These are phyloP conservation scores for Brassica rapa DNA, from an alignment of 345 rosid species.

Conservation along the genomic window DNA sequence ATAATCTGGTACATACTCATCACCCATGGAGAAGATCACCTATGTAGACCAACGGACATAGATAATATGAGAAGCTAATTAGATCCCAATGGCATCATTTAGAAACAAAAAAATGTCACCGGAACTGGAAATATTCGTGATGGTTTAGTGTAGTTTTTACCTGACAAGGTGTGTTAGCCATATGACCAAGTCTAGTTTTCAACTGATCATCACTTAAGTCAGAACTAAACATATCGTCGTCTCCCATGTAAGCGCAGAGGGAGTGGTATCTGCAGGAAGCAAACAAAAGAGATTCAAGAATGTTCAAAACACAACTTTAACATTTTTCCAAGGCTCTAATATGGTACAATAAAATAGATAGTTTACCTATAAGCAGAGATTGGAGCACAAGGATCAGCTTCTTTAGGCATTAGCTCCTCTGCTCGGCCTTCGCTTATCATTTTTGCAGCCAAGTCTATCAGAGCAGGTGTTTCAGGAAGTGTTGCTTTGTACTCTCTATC, in stretches of 20 bases:
- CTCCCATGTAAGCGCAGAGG: constrained; percentile 95
- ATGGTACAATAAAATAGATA: neutral
- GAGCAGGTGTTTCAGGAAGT: constrained; percentile 85
- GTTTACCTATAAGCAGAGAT: constrained; percentile 77
- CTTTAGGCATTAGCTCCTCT: constrained; percentile 82
- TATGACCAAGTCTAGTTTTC: constrained; percentile 85
- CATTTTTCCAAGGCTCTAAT: neutral
- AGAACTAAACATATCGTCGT: constrained; percentile 97
- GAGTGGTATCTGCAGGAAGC: constrained; percentile 68
- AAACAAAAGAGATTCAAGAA: too few relatives aligned
- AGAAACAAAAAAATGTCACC: neutral
- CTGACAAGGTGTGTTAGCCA: constrained; percentile 95
- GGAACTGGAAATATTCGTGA: neutral
- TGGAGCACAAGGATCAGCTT: constrained; percentile 82
- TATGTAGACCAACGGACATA: constrained; percentile 34
- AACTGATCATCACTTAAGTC: constrained; percentile 94
- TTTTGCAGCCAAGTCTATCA: constrained; percentile 90
- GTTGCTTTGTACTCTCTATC: constrained; percentile 90
- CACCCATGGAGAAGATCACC: constrained; percentile 94
- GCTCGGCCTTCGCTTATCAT: constrained; percentile 89
- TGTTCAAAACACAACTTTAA: too few relatives aligned
- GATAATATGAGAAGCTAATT: neutral
- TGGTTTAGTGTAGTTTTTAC: constrained; percentile 41
- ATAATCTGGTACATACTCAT: constrained; percentile 83
- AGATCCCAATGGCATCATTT: neutral